Evolutionary conservation across 345 rosid species (phyloP).

Genomic region (Ailanthus altissimus): DNA sequence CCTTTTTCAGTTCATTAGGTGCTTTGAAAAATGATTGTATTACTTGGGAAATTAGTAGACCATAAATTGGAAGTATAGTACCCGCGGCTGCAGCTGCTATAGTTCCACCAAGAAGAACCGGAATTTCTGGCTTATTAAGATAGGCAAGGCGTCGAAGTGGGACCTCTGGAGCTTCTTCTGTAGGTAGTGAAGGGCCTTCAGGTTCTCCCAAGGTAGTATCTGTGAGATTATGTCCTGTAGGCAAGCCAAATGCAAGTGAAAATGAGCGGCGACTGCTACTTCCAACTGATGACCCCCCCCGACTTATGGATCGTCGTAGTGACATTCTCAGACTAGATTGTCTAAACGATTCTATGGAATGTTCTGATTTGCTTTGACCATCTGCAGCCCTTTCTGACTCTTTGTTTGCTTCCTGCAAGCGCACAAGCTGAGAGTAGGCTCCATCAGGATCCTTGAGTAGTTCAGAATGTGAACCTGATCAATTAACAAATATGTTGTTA

Average conservation of each 20-base stretch:
- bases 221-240: slow-evolving; percentile 42
- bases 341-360: slow-evolving; percentile 34
- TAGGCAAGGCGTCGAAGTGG: slow-evolving; percentile 56
- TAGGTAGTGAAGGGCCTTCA: slow-evolving; percentile 27
- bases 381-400: slow-evolving; percentile 42
- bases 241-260: slow-evolving; percentile 55
- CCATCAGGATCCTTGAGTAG: slow-evolving; percentile 71
- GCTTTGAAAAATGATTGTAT: slow-evolving; percentile 60
- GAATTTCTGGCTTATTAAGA: slow-evolving; percentile 85
- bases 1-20: slow-evolving; percentile 56
- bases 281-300: slow-evolving; percentile 61
- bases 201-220: slow-evolving; percentile 32
- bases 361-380: slow-evolving; percentile 37
- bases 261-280: slow-evolving; percentile 61
- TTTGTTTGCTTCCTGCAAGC: slow-evolving; percentile 64
- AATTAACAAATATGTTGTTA: slow-evolving; percentile 3
- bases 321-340: slow-evolving; percentile 47
- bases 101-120: slow-evolving; percentile 57
- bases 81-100: slow-evolving; percentile 56
- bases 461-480: slow-evolving; percentile 67
- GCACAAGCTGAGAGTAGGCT: slow-evolving; percentile 82
- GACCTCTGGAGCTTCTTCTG: slow-evolving; percentile 41
- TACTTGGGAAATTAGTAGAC: slow-evolving; percentile 51
- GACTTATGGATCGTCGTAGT: slow-evolving; percentile 47
- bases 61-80: slow-evolving; percentile 57